Conservation (phyloP, 805 yeast species). For the Cyberlindnera nakhonratchasimensis region DNA sequence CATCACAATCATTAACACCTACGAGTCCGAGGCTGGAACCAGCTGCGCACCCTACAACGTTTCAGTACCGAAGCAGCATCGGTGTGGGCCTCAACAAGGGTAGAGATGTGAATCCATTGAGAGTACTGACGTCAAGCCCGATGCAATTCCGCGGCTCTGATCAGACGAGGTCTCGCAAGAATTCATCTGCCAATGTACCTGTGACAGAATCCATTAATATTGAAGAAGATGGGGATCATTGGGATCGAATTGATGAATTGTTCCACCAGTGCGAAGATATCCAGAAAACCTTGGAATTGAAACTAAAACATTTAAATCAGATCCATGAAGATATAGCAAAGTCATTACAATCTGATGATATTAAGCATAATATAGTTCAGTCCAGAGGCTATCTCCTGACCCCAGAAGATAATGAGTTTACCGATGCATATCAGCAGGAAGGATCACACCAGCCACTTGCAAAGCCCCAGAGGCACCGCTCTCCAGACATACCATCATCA, state of each 20-base stretch:
- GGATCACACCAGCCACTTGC: no score
- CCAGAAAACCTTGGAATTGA: slow-evolving; percentile 3
- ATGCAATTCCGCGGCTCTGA: no score
- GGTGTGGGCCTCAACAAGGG: slow-evolving; percentile 10
- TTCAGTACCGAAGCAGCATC: slow-evolving; percentile 3
- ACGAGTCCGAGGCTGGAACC: not conserved
- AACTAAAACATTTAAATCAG: slow-evolving; percentile 1
- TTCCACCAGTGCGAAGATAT: slow-evolving; percentile 8
- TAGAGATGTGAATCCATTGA: slow-evolving; percentile 3
- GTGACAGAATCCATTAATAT: not conserved
- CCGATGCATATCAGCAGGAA: slow-evolving; percentile 1
- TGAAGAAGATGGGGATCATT: not conserved
- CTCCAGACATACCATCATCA: slow-evolving; percentile 22
- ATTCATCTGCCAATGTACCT: not conserved
- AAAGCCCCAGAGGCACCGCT: not conserved
- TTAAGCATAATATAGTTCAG: not conserved
- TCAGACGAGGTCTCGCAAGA: not conserved
- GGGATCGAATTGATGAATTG: slow-evolving; percentile 5
- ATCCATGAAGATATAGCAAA: slow-evolving; percentile 10
- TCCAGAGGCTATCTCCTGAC: slow-evolving; percentile 16
- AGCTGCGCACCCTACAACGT: not conserved
- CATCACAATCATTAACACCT: not conserved
- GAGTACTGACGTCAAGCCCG: slow-evolving; percentile 7
- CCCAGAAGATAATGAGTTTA: slow-evolving; percentile 16
- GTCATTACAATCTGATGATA: not conserved